Conservation (phyloP, 768 basidiomycete genomes). For the Panaeolus papilionaceus region DNA sequence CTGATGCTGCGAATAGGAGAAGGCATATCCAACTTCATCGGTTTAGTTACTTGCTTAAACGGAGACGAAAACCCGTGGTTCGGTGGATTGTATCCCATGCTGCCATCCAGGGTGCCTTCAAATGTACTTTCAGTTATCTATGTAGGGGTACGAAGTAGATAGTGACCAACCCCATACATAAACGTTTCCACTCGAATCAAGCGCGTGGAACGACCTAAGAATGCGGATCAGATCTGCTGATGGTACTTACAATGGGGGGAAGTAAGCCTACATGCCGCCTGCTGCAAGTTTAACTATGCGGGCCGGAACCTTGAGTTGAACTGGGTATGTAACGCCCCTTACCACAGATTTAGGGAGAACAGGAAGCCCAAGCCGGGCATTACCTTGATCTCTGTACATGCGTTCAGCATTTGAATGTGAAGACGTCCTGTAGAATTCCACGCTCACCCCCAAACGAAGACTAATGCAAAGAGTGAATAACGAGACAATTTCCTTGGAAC, state of each 20-base stretch:
- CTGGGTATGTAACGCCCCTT: slow-evolving; percentile 66
- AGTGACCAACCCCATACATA: slow-evolving; percentile 77
- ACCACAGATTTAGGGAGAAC: slow-evolving; percentile 39
- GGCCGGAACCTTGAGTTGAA: slow-evolving; percentile 62
- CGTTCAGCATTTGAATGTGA: slow-evolving; percentile 15
- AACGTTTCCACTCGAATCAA: slow-evolving; percentile 76
- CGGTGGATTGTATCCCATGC: slow-evolving; percentile 37
- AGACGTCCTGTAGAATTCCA: slow-evolving; percentile 14
- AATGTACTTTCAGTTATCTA: not conserved
- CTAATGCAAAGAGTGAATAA: slow-evolving; percentile 30
- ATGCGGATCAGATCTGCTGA: slow-evolving; percentile 9
- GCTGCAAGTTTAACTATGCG: slow-evolving; percentile 78
- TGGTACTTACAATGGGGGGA: slow-evolving; percentile 1
- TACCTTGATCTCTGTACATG: slow-evolving; percentile 55
- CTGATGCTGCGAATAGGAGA: slow-evolving; percentile 67
- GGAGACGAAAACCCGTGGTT: slow-evolving; percentile 64
- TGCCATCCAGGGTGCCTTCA: slow-evolving; percentile 67
- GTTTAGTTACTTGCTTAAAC: slow-evolving; percentile 54
- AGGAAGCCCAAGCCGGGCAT: slow-evolving; percentile 68
- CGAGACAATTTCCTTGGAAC: not conserved
- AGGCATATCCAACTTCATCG: slow-evolving; percentile 67
- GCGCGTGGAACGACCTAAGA: slow-evolving; percentile 83
- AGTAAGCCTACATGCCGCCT: slow-evolving; percentile 74
- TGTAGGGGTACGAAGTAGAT: not conserved
- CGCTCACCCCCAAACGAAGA: slow-evolving; percentile 59